A percentile compares a stretch with the other conserved stretches of the same genome.
Evolutionary conservation across 495 filamentous ascomycete genomes (phyloP).

Genomic region (Penicillium maclennaniae): DNA sequence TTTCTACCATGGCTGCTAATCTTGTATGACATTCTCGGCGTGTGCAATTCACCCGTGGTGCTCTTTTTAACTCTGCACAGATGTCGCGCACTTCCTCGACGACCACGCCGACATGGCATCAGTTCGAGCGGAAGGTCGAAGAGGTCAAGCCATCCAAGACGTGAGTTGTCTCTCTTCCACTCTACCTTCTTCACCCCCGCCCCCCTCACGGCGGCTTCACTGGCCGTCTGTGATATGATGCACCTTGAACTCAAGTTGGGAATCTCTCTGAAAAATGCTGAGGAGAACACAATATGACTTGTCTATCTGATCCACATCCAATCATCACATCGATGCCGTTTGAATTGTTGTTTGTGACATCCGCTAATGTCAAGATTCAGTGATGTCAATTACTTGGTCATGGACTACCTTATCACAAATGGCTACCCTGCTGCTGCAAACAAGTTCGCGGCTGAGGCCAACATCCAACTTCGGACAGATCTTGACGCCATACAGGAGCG

Average conservation of each 20-base stretch:
- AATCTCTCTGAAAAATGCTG: slow-evolving; percentile 98
- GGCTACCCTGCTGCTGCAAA: slow-evolving; percentile 90
- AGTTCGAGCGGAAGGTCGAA: slow-evolving; percentile 76
- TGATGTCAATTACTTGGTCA: slow-evolving; percentile 91
- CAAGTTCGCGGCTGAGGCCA: slow-evolving; percentile 92
- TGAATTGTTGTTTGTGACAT: slow-evolving; percentile 8
- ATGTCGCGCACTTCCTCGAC: slow-evolving; percentile 63
- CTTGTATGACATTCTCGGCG: slow-evolving; percentile 40
- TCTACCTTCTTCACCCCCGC: slow-evolving; percentile 1
- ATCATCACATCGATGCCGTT: slow-evolving; percentile 8
- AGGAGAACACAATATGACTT: slow-evolving; percentile 80
- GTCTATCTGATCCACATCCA: slow-evolving; percentile 53
- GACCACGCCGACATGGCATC: slow-evolving; percentile 61
- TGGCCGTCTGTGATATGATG: slow-evolving; percentile 63
- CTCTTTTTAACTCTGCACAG: slow-evolving; percentile 49
- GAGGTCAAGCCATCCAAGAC: slow-evolving; percentile 85
- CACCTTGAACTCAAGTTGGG: slow-evolving; percentile 85
- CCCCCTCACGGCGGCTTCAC: background rate
- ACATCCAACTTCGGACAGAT: slow-evolving; percentile 69
- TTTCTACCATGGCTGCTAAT: slow-evolving; percentile 36
- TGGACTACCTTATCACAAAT: slow-evolving; percentile 96
- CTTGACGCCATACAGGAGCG: slow-evolving; percentile 69
- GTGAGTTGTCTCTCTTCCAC: slow-evolving; percentile 52
- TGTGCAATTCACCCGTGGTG: slow-evolving; percentile 31
- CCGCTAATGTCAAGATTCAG: slow-evolving; percentile 49